Percentiles rank a stretch among this genome's conserved stretches.
Conservation (phyloP, 2,329 filamentous ascomycete genomes). For the Nemania sp. region DNA sequence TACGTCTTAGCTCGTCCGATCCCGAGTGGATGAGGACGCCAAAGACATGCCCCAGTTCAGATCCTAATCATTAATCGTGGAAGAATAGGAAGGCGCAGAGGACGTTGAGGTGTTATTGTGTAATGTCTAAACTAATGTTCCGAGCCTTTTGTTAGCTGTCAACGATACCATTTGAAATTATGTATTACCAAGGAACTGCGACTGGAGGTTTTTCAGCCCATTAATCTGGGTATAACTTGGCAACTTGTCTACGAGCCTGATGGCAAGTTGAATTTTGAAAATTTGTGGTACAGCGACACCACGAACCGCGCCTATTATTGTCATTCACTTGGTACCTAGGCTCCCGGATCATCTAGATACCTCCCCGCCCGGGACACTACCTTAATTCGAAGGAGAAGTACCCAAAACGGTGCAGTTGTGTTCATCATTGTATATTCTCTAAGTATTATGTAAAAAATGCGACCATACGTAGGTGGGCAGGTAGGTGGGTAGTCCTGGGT, state of each 20-base stretch:
- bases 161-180: constrained; percentile 29
- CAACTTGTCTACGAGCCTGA: too few species aligned
- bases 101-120: constrained; percentile 8
- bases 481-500: not conserved
- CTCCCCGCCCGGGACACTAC: too few species aligned
- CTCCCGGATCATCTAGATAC: too few species aligned
- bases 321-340: too few species aligned
- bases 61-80: not conserved
- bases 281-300: too few species aligned
- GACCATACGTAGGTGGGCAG: too few species aligned
- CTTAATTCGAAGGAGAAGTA: not conserved
- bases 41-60: not conserved
- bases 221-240: too few species aligned
- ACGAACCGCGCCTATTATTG: too few species aligned
- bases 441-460: constrained; percentile 1
- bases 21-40: not conserved
- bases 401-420: constrained; percentile 1
- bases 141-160: constrained; percentile 11
- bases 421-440: not conserved
- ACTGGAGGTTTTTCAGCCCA: too few species aligned
- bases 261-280: too few species aligned
- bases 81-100: constrained; percentile 12
- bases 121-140: constrained; percentile 27
- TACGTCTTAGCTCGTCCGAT: not conserved
- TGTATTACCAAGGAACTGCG: not conserved